phyloP scores from a whole-genome alignment of 83 land plant species.

The Diphasiastrum complanatum region DNA sequence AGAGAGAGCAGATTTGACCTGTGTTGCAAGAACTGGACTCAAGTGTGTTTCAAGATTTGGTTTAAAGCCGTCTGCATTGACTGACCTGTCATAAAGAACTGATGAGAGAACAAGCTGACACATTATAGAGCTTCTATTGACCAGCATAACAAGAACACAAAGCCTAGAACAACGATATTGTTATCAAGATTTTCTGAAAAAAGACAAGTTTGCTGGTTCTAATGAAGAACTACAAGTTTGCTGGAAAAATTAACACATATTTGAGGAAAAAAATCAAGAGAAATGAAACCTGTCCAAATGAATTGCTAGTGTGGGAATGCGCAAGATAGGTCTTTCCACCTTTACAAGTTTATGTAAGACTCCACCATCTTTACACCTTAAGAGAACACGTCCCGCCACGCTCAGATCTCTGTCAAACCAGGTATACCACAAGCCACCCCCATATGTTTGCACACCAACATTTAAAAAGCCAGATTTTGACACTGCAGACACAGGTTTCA shows the following conservation, averaged over 20 bases:
- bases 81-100: slow-evolving; percentile 47
- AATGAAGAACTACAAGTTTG: too few relatives aligned
- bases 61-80: slow-evolving; percentile 90
- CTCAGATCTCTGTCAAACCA: slow-evolving; percentile 97
- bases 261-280: too few relatives aligned
- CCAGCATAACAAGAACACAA: too few relatives aligned
- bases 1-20: slow-evolving; percentile 40
- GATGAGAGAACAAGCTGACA: too few relatives aligned
- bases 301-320: slow-evolving; percentile 89
- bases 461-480: slow-evolving; percentile 67
- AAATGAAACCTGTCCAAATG: slow-evolving; percentile 98
- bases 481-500: slow-evolving; percentile 75
- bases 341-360: slow-evolving; percentile 75
- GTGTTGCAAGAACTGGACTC: slow-evolving; percentile 73
- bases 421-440: slow-evolving; percentile 95
- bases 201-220: too few relatives aligned
- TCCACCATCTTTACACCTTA: slow-evolving; percentile 50
- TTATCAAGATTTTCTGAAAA: too few relatives aligned
- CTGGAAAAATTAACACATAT: too few relatives aligned
- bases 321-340: slow-evolving; percentile 70
- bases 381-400: slow-evolving; percentile 83
- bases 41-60: slow-evolving; percentile 90
- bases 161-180: too few relatives aligned
- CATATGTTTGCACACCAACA: slow-evolving; percentile 90
- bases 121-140: too few relatives aligned